Evolutionary conservation across 164 flowering plant genomes (phyloP).

Genomic region (Chloranthus sessilifolius): DNA sequence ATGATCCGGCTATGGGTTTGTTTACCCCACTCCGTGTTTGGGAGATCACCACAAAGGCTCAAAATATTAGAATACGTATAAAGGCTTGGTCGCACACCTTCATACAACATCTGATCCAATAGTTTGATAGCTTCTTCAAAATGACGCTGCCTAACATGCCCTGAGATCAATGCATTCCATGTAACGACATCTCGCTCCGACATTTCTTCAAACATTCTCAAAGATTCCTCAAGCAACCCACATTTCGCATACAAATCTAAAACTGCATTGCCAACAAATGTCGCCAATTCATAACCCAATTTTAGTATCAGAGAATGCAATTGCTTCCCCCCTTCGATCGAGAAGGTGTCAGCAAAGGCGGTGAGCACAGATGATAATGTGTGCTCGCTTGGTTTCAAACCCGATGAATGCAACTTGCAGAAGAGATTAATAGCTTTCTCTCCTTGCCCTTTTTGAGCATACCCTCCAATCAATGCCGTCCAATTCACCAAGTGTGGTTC

Average conservation of each 20-base stretch:
- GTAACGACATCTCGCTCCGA: constrained; percentile 24
- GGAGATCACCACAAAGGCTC: constrained; percentile 33
- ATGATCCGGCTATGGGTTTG: constrained; percentile 34
- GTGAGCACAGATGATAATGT: constrained; percentile 34
- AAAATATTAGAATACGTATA: constrained; percentile 38
- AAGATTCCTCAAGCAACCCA: constrained; percentile 23
- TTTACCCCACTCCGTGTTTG: constrained; percentile 38
- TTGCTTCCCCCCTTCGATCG: constrained; percentile 31
- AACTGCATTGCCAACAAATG: constrained; percentile 30
- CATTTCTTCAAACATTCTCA: constrained; percentile 27
- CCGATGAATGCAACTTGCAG: constrained; percentile 22
- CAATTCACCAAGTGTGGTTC: constrained; percentile 30
- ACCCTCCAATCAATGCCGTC: constrained; percentile 41
- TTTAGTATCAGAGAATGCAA: constrained; percentile 27
- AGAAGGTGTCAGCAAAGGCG: constrained; percentile 21
- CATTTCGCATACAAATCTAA: constrained; percentile 36
- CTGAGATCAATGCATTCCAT: constrained; percentile 36
- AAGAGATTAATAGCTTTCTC: constrained; percentile 32
- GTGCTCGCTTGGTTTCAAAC: constrained; percentile 29
- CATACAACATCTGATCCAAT: constrained; percentile 19
- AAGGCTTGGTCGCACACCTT: constrained; percentile 20
- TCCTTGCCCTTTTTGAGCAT: constrained; percentile 24
- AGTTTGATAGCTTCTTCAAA: constrained; percentile 20
- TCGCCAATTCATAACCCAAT: constrained; percentile 15
- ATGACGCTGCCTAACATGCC: constrained; percentile 20